phyloP scores from a whole-genome alignment of 441 rosid genomes.

The Pelargonium citronellum region DNA sequence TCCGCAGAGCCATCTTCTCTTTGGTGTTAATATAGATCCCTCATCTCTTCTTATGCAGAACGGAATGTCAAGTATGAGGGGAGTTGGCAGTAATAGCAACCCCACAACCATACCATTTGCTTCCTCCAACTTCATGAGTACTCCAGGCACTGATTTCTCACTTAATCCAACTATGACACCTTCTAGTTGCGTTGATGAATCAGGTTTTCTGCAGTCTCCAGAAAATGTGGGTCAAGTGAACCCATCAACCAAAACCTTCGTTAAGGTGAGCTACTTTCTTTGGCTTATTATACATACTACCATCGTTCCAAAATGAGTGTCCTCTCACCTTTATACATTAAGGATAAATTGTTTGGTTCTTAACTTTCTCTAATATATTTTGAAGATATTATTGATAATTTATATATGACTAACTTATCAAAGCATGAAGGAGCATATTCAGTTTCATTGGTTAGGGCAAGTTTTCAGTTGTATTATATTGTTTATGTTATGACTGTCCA shows the following conservation, averaged over 20 bases:
- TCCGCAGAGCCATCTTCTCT: constrained; percentile 80
- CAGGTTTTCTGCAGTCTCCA: constrained; percentile 73
- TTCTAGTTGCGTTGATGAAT: constrained; percentile 72
- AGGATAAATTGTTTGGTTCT: too few relatives aligned
- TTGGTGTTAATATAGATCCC: constrained; percentile 91
- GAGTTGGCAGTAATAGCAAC: constrained; percentile 65
- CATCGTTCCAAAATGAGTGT: neutral
- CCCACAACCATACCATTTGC: constrained; percentile 56
- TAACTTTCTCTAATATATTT: too few relatives aligned
- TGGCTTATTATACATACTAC: too few relatives aligned
- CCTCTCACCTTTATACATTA: neutral
- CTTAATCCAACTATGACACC: constrained; percentile 66
- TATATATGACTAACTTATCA: too few relatives aligned
- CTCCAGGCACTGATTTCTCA: constrained; percentile 57
- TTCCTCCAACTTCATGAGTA: constrained; percentile 52
- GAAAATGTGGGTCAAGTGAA: constrained; percentile 64
- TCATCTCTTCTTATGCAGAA: constrained; percentile 77
- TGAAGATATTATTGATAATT: too few relatives aligned
- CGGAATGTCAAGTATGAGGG: constrained; percentile 71
- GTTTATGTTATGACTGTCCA: neutral
- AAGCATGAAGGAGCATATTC: too few relatives aligned
- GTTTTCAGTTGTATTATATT: neutral
- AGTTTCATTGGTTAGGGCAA: neutral
- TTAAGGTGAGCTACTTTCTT: constrained; percentile 50
- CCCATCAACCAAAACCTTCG: constrained; percentile 66